A percentile compares a stretch with the other conserved stretches of the same genome.
These are phyloP conservation scores for Symbiodinium natans DNA, from an alignment of 73 alveolate species.

Conservation along the genomic window DNA sequence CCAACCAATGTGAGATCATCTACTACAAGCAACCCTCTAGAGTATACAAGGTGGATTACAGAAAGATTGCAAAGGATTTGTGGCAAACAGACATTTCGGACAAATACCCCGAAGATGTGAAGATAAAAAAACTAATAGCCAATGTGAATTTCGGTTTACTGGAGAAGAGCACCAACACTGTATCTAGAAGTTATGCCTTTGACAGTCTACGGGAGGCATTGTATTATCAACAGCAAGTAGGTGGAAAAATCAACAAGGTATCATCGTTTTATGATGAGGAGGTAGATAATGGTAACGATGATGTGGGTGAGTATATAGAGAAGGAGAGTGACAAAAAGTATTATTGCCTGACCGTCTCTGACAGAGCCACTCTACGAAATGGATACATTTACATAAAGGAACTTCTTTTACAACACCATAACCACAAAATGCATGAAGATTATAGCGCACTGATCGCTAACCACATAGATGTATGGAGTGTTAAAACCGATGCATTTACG, in stretches of 20 bases:
- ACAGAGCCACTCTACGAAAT: not conserved
- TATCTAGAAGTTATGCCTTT: not conserved
- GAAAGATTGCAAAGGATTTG: not conserved
- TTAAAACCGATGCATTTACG: slow-evolving; percentile 26
- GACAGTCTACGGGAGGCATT: not conserved
- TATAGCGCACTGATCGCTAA: slow-evolving; percentile 2
- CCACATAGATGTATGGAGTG: not conserved
- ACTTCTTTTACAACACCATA: slow-evolving; percentile 1
- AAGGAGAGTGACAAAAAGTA: not conserved
- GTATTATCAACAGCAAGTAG: not conserved
- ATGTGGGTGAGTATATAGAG: too few species aligned
- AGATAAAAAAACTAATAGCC: not conserved
- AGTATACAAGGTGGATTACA: not conserved
- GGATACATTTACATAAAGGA: slow-evolving; percentile 22
- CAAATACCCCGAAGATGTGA: not conserved
- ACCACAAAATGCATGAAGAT: not conserved
- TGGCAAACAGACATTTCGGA: not conserved
- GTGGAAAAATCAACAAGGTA: not conserved
- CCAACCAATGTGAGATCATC: not conserved
- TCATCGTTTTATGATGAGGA: not conserved
- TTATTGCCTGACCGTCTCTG: not conserved
- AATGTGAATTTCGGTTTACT: not conserved
- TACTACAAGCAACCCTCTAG: not conserved
- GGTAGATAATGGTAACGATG: too few species aligned
- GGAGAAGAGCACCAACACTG: not conserved